Evolutionary conservation across 805 yeast species (phyloP), one percentile per base, ranked within the genome.

Genomic region (Candida odintsovae): DNA sequence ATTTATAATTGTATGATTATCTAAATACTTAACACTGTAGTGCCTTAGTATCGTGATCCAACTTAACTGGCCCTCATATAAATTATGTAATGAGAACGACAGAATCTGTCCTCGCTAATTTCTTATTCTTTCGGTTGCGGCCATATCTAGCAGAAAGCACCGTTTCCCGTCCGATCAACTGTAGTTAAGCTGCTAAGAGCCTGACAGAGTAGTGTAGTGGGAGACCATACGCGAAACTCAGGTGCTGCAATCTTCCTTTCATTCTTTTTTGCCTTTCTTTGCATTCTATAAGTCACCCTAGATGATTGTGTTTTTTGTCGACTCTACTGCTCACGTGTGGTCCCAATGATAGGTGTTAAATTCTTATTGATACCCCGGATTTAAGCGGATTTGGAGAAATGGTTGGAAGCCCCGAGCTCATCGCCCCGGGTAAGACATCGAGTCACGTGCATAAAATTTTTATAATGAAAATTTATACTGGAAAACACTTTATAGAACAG

Each of bases 91-190:
- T 13, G 7, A 16, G 12, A 12, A 33, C 10, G 6, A 2, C 20
- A 2, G 2, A 20, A 6, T 33, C 7, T 3, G 6, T 38, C 29
- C 40, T 16, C 18, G 6, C 25, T 41, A 40, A 37, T 35, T 49
- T 33, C 37, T 42, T 13, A 45, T 46, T 43, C 38, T 61, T 49
- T 64, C 72, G 75, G 77, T 71, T 72, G 75, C 77, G 78, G 77
- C 77, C 78, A 73, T 71, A 74, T 71, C 77, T 69, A 72, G 75
- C 71, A 69, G 77, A 74, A 72, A 73, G 74, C 76, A 73, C 76
- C 76, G 75, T 72, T 74, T 73, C 77, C 78, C 78, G 78, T 73
- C 77, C 77, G 78, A 73, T 72, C 78, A 73, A 71, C 75, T 70
- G 75, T 72, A 73, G 76, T 73, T 71, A 72, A 72, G 72, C 78